These are phyloP conservation scores for Aspergillus alliaceus DNA, from an alignment of 2,329 filamentous ascomycete species.

Conservation along the genomic window DNA sequence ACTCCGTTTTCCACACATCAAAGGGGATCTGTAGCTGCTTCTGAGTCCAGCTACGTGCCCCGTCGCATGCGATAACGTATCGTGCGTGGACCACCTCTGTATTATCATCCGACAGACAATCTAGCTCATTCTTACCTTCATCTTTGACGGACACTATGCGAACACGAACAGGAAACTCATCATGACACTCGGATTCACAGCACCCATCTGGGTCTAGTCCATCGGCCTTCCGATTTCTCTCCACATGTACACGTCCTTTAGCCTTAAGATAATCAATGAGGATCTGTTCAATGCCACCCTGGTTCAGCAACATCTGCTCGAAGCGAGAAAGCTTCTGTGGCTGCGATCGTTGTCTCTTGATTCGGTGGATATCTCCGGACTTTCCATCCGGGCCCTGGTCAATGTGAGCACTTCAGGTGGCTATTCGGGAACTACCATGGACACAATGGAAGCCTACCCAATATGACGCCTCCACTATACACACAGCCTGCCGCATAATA, in stretches of 20 bases:
- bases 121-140: not conserved
- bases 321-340: constrained; percentile 5
- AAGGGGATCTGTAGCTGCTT: constrained; percentile 2
- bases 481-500: constrained; percentile 1
- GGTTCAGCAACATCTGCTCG: constrained; percentile 14
- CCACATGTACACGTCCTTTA: constrained; percentile 1
- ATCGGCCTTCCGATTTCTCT: not conserved
- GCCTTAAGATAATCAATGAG: constrained; percentile 9
- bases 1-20: not conserved
- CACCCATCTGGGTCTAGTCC: not conserved
- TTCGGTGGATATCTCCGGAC: constrained; percentile 5
- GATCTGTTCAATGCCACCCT: constrained; percentile 13
- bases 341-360: constrained; percentile 1
- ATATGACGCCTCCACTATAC: constrained; percentile 11
- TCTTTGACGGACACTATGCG: not conserved
- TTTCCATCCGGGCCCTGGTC: constrained; percentile 4
- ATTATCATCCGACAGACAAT: not conserved
- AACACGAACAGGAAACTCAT: not conserved
- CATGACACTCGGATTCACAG: not conserved
- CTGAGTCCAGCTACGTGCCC: constrained; percentile 15
- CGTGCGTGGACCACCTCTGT: constrained; percentile 4
- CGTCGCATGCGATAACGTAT: constrained; percentile 20
- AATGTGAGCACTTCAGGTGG: not conserved
- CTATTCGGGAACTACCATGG: not conserved
- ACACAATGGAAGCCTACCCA: constrained; percentile 7